phyloP scores from a whole-genome alignment of 2,329 filamentous ascomycete species.

The Arthrobotrys pseudoclavata region DNA sequence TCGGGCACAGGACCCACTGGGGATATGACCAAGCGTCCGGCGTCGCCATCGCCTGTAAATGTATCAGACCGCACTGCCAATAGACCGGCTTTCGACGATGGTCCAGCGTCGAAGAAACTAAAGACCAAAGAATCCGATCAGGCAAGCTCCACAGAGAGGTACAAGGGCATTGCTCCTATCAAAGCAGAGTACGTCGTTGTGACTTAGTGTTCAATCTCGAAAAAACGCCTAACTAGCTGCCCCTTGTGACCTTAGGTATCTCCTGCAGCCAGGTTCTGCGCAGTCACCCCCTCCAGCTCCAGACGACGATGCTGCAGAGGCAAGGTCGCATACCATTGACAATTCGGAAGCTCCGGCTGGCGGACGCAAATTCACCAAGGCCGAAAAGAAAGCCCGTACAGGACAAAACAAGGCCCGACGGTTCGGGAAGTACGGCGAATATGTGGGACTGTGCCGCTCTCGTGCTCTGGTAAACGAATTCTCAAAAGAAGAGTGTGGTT shows the following conservation, averaged over 20 bases:
- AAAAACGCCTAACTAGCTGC: slow-evolving; percentile 23
- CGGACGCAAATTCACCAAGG: slow-evolving; percentile 53
- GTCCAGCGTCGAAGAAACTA: slow-evolving; percentile 51
- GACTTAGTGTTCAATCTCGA: neutral
- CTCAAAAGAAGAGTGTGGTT: slow-evolving; percentile 73
- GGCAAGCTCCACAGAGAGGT: slow-evolving; percentile 23
- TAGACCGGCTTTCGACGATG: slow-evolving; percentile 39
- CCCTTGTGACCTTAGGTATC: slow-evolving; percentile 31
- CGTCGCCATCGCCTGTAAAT: slow-evolving; percentile 29
- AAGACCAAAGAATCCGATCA: slow-evolving; percentile 48
- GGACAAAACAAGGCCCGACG: slow-evolving; percentile 64
- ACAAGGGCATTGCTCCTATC: slow-evolving; percentile 60
- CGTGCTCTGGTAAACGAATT: slow-evolving; percentile 54
- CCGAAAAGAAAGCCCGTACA: slow-evolving; percentile 55
- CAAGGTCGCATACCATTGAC: slow-evolving; percentile 22
- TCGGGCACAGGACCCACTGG: slow-evolving; percentile 28
- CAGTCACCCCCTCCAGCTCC: slow-evolving; percentile 41
- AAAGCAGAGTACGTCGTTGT: slow-evolving; percentile 61
- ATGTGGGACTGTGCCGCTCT: slow-evolving; percentile 51
- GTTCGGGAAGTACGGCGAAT: slow-evolving; percentile 62
- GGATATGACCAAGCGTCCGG: slow-evolving; percentile 44
- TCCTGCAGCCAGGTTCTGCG: slow-evolving; percentile 48
- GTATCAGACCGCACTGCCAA: slow-evolving; percentile 17
- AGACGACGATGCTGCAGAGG: slow-evolving; percentile 63
- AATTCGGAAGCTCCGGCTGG: slow-evolving; percentile 39